These are phyloP conservation scores for Xylariaceae sp. DNA, from an alignment of 2,329 filamentous ascomycete species.

Conservation along the genomic window DNA sequence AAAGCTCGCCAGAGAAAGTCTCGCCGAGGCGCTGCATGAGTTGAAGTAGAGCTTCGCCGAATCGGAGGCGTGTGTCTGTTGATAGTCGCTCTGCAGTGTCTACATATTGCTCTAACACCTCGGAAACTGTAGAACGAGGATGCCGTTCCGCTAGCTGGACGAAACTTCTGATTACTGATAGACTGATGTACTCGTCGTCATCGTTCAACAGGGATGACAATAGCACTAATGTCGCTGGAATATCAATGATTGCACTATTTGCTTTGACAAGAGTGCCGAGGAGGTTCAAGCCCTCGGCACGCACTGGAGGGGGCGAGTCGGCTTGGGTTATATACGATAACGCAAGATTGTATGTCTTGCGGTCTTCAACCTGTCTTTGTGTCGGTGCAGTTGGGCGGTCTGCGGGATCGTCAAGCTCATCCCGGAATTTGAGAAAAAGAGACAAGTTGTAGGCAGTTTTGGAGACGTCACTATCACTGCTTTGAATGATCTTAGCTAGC, in stretches of 20 bases:
- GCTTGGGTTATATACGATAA: slow-evolving; percentile 59
- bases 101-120: slow-evolving; percentile 64
- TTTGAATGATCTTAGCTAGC: slow-evolving; percentile 41
- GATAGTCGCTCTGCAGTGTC: slow-evolving; percentile 56
- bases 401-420: slow-evolving; percentile 46
- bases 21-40: slow-evolving; percentile 59
- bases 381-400: slow-evolving; percentile 37
- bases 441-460: slow-evolving; percentile 54
- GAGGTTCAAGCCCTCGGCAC: slow-evolving; percentile 60
- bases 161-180: slow-evolving; percentile 63
- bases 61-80: slow-evolving; percentile 62
- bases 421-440: slow-evolving; percentile 52
- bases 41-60: slow-evolving; percentile 64
- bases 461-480: slow-evolving; percentile 39
- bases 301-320: slow-evolving; percentile 63
- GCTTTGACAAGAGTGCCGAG: slow-evolving; percentile 54
- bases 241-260: slow-evolving; percentile 57
- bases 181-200: slow-evolving; percentile 67
- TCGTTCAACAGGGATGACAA: slow-evolving; percentile 62
- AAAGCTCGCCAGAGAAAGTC: slow-evolving; percentile 51
- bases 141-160: slow-evolving; percentile 58
- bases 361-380: slow-evolving; percentile 53
- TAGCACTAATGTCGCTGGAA: slow-evolving; percentile 61
- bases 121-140: slow-evolving; percentile 56
- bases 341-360: slow-evolving; percentile 58